Base-by-base conservation (phyloP, 140 eudicot species). In the Bidens hawaiensis region DNA sequence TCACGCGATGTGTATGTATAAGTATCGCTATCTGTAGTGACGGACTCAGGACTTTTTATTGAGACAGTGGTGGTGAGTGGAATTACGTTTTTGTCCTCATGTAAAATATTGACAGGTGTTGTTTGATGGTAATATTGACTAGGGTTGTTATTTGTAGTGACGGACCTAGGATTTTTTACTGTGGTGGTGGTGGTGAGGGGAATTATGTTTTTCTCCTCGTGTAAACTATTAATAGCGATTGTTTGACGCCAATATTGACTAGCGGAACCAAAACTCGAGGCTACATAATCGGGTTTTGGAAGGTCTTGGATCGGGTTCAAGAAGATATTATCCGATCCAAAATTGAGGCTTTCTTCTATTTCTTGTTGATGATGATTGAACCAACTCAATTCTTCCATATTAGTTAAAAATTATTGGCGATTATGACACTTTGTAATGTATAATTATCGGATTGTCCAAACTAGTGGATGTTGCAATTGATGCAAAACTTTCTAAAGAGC, bases 381-480 rank as follows among this genome's bases (percentile, higher is more conserved):
- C 89, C 89, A 84, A 36, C 67, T 49, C 47, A 81, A 71, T 48
- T 65, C 54, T 48, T 79, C 96, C 94, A 84, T 83, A 41, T 13
- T 21, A 60, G 33, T 16, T 43, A 15, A 4, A 24, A 4, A 14
- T 14, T 52, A 51, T 10, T 47, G 51, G 11, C n/a, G 6, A 23
- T 12, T 1, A 12, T 40, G 8, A 38, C 6, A 23, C 51, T 13
- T 22, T 22, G 22, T n/a, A 27, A 26, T 25, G 18, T 5, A 25
- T 26, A 2, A n/a, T 55, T 62, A 62, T 60, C 6, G 17, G 23
- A 26, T 45, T 25, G 26, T 30, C 12, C 34, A 2, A 54, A 11
- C 11, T 17, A 23, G 41, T 50, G 54, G 54, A 53, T 51, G 12
- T 28, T 18, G 54, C 12, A 45, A 17, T 72, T 63, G 18, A 10